Evolutionary conservation across 2,329 filamentous ascomycete genomes (phyloP), one percentile per base, ranked within the genome.

Genomic region (Cordyceps cicadae): DNA sequence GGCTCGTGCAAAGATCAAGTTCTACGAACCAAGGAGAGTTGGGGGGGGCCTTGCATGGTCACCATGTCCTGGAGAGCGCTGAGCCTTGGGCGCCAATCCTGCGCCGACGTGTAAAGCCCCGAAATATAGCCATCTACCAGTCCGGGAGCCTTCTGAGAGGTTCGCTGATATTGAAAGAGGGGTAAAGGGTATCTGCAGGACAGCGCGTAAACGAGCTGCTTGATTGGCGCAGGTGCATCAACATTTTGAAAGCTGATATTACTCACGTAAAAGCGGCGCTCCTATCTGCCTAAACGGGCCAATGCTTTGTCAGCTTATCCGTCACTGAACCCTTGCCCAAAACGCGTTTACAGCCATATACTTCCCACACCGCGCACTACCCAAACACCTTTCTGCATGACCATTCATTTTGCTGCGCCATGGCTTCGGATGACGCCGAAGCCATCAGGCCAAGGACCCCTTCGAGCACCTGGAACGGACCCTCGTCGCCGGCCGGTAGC

Each of bases 401-500:
- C 14, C 21, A 17, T 29, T 17, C 6, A 5, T 49, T 21, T 49
- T 17, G 11, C 46, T 6, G 12, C 46, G 29, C 5, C 49, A 51
- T 51, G 49, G 19, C 26, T 8, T 3, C 9, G 8, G 7, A 32
- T 6, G 49, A 19, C 2, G 2, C 17, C 11, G 17, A 4, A 24
- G 24, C 24, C 24, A 4, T 24, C 24, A 2, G 2, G 11, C 3
- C 48, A 14, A 6, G 3, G 24, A 24, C 26, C 15, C 7, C 24
- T 17, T 51, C 48, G 8, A 51, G 26, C 48, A 19, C 6, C 48
- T 51, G 26, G 15, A 19, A 19, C 17, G 17, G 17, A 2, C 32
- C 48, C 48, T 0, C 17, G 0, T 1, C 5, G 0, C 46, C 24
- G 6, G 24, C 34, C 49, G 1, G 1, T 34, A 6, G 2, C 7